Base-by-base conservation (phyloP, 768 basidiomycete species). In the Kwoniella shandongensis region DNA sequence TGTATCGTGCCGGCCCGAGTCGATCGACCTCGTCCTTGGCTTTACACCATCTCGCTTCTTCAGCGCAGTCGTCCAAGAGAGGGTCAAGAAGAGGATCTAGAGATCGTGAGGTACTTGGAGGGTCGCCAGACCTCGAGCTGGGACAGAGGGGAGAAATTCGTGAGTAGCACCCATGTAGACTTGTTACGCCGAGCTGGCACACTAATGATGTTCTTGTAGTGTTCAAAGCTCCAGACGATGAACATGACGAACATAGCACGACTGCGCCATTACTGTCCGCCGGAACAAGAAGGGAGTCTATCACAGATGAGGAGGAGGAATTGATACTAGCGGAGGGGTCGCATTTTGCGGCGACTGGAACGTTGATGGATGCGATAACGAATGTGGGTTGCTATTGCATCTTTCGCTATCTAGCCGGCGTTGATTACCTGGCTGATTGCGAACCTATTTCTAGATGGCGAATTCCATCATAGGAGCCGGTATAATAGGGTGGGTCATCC, bases 391-490 rank as follows among this genome's bases (percentile, higher is more conserved):
- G 26, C 23, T 10, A 8, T 30, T 42, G 11, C 12, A 2, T 15
- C 25, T 18, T 6, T 27, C 8, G 17, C 10, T 18, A 29, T 27
- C 3, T 45, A 0, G n/a, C 8, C 6, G 1, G 17, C 20, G n/a
- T n/a, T 29, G 22, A 11, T 23, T 23, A 35, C 8, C 15, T 50
- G 30, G 22, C 25, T 30, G 12, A 8, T 30, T 50, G 25, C n/a
- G n/a, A n/a, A 36, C 29, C 11, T 55, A n/a, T 25, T 17, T 4
- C 15, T 41, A 62, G 61, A 62, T 62, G 61, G 61, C 61, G n/a
- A 62, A 62, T 27, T 57, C 55, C 2, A 62, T 62, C 5, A 48
- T 62, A 51, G 61, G 61, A 42, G 61, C 61, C 17, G 61, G 61
- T 18, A 62, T 62, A 29, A 62, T 62, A 51, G 61, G 61, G 61